Percentiles rank a stretch among this genome's conserved stretches.
phyloP scores from a whole-genome alignment of 257 asterid genomes.

The Verbena officinalis region DNA sequence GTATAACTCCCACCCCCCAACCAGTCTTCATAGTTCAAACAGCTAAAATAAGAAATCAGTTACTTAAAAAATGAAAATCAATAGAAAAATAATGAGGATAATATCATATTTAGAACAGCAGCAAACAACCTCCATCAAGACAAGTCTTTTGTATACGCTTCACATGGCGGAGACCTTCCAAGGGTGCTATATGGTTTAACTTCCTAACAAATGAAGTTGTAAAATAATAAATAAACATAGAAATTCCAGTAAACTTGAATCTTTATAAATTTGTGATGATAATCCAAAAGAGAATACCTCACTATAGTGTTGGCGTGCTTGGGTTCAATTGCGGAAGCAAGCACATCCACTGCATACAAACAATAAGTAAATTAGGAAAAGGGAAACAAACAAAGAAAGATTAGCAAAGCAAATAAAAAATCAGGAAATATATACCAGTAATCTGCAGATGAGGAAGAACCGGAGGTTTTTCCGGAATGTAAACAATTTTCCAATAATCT shows the following conservation, averaged over 20 bases:
- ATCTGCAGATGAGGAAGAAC: conserved; percentile 67
- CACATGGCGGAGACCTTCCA: conserved; percentile 91
- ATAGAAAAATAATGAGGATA: not conserved
- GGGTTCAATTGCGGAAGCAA: conserved; percentile 73
- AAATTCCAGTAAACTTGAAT: conserved; percentile 1
- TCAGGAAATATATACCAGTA: conserved; percentile 49
- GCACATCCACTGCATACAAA: conserved; percentile 47
- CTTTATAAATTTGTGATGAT: not conserved
- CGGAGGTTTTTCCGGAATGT: conserved; percentile 67
- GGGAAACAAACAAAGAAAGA: not conserved
- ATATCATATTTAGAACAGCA: conserved; percentile 6
- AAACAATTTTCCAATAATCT: conserved; percentile 55
- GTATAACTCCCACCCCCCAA: not conserved
- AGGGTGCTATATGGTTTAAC: conserved; percentile 71
- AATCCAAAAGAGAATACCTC: conserved; percentile 44
- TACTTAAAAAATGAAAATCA: not conserved
- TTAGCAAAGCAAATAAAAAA: not conserved
- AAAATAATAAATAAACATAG: not conserved
- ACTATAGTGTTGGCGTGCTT: conserved; percentile 69
- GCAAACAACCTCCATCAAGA: conserved; percentile 59
- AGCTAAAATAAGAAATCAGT: not conserved
- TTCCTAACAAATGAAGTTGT: conserved; percentile 50
- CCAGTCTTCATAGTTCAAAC: conserved; percentile 10
- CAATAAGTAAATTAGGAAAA: not conserved
- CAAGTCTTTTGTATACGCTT: conserved; percentile 69